Conservation (phyloP, 345 rosid species). For the Rhizophora mangle region DNA sequence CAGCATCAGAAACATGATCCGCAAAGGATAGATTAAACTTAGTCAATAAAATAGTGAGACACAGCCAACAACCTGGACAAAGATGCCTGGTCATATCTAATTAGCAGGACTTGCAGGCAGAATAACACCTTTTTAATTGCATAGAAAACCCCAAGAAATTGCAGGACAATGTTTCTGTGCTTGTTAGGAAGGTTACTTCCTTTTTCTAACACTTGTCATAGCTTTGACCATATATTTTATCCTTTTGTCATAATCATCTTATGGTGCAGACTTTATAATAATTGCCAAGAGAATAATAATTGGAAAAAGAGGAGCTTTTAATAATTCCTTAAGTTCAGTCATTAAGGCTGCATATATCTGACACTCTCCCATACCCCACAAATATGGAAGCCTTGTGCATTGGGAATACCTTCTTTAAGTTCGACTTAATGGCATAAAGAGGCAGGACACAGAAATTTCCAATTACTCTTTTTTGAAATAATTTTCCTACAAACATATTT, state of each 20-base stretch:
- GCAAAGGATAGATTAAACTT: not conserved
- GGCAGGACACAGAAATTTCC: too few species aligned
- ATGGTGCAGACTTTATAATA: not conserved
- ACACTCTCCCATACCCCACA: too few species aligned
- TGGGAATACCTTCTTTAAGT: too few species aligned
- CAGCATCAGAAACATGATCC: conserved; percentile 21
- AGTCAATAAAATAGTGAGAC: not conserved
- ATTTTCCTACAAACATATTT: too few species aligned
- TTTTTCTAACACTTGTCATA: not conserved
- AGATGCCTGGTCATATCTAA: not conserved
- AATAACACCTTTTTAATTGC: not conserved
- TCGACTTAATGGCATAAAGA: too few species aligned
- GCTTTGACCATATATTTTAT: not conserved
- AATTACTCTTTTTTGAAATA: too few species aligned
- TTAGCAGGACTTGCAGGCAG: not conserved
- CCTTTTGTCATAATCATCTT: not conserved
- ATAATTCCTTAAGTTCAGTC: too few species aligned
- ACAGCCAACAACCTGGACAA: not conserved
- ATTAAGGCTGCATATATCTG: too few species aligned
- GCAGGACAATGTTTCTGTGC: not conserved
- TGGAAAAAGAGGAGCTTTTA: not conserved
- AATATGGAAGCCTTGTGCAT: too few species aligned
- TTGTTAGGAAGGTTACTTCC: not conserved
- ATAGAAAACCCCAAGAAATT: not conserved
- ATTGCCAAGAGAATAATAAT: not conserved